Evolutionary conservation across 805 yeast genomes (phyloP).

Genomic region (Schwanniomyces vanrijiae): DNA sequence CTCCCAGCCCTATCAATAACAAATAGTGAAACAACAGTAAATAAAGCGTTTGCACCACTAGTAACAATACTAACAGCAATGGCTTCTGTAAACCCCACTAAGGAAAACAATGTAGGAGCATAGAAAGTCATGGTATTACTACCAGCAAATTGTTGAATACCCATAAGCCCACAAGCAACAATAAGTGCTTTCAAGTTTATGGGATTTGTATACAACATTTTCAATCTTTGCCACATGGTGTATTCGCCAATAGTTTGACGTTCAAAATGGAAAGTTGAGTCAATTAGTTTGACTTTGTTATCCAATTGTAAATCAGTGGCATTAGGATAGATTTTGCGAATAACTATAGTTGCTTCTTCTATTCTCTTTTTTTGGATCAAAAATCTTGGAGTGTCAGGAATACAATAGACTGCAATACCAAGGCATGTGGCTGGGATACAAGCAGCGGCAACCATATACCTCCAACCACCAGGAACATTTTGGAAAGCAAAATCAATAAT

Average conservation of each 20-base stretch:
- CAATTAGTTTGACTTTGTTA: not conserved
- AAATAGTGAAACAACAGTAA: slow-evolving; percentile 62
- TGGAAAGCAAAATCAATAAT: slow-evolving; percentile 63
- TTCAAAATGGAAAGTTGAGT: slow-evolving; percentile 1
- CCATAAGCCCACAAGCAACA: slow-evolving; percentile 52
- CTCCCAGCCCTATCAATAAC: slow-evolving; percentile 64
- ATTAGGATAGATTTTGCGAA: slow-evolving; percentile 42
- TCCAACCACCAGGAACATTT: slow-evolving; percentile 58
- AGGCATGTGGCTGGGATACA: slow-evolving; percentile 55
- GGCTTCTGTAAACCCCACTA: slow-evolving; percentile 56
- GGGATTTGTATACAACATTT: slow-evolving; percentile 1
- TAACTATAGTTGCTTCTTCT: slow-evolving; percentile 43
- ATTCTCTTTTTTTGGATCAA: slow-evolving; percentile 39
- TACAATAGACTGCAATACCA: slow-evolving; percentile 49
- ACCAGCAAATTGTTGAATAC: slow-evolving; percentile 52
- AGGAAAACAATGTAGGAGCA: slow-evolving; percentile 55
- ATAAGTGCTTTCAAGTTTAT: slow-evolving; percentile 41
- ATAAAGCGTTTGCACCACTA: slow-evolving; percentile 51
- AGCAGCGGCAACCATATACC: slow-evolving; percentile 65
- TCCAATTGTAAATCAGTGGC: slow-evolving; percentile 17
- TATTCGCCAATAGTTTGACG: slow-evolving; percentile 1
- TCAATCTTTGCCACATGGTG: slow-evolving; percentile 2
- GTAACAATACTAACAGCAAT: slow-evolving; percentile 50
- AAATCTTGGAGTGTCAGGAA: slow-evolving; percentile 54
- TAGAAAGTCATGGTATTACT: slow-evolving; percentile 65